These are phyloP conservation scores for Glycine soja DNA, from an alignment of 306 rosid species.

Conservation along the genomic window DNA sequence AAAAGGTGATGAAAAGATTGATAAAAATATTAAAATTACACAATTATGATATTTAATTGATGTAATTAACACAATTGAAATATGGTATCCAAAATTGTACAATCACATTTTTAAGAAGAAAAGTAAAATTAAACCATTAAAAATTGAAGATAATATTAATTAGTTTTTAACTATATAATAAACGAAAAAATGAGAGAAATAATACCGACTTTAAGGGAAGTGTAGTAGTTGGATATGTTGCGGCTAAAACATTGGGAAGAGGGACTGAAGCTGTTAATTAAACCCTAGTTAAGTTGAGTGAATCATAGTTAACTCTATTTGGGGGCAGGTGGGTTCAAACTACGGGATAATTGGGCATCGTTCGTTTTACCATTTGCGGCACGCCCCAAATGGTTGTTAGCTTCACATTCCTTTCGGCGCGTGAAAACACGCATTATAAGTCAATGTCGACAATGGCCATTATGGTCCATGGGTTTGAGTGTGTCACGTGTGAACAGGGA, in stretches of 20 bases:
- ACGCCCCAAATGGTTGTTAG: neutral
- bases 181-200: too few relatives aligned
- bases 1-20: too few relatives aligned
- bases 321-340: neutral
- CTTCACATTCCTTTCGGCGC: conserved; percentile 14
- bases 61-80: too few relatives aligned
- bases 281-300: conserved; percentile 1
- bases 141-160: too few relatives aligned
- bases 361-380: conserved; percentile 19
- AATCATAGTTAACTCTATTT: conserved; percentile 4
- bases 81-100: too few relatives aligned
- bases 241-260: neutral
- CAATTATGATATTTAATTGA: too few relatives aligned
- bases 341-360: neutral
- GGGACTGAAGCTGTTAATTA: neutral
- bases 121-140: too few relatives aligned
- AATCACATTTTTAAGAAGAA: too few relatives aligned
- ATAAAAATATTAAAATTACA: too few relatives aligned
- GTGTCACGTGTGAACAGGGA: conserved; percentile 34
- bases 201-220: too few relatives aligned
- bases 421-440: neutral
- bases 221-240: neutral
- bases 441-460: too few relatives aligned
- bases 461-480: conserved; percentile 10
- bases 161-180: too few relatives aligned